Conservation (phyloP, 768 basidiomycete genomes). For the Candolleomyces aberdarensis region DNA sequence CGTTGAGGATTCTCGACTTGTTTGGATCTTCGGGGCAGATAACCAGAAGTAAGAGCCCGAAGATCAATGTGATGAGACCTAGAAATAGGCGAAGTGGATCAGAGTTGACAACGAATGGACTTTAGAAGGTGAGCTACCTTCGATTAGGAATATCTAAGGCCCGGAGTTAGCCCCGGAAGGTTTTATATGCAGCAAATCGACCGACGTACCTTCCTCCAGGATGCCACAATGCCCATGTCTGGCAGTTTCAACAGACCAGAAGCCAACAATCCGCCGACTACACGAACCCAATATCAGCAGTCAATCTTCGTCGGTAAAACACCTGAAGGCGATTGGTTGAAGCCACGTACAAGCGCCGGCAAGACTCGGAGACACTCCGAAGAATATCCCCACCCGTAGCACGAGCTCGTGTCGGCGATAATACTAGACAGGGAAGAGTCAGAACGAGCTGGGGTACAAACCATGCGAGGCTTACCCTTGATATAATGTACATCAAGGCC, state of each 20-base stretch:
- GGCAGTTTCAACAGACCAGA: conserved; percentile 31
- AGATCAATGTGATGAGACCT: conserved; percentile 24
- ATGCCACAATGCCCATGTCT: conserved; percentile 28
- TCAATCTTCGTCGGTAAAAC: not conserved
- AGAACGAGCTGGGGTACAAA: not conserved
- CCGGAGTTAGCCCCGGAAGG: not conserved
- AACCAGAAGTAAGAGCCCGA: conserved; percentile 20
- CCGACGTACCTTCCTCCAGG: conserved; percentile 32
- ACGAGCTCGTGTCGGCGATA: conserved; percentile 33
- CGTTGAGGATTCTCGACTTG: conserved; percentile 21
- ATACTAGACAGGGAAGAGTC: conserved; percentile 17
- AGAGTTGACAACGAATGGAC: not conserved
- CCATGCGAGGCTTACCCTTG: conserved; percentile 22
- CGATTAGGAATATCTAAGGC: conserved; percentile 28
- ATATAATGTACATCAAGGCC: conserved; percentile 35
- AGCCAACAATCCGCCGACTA: conserved; percentile 34
- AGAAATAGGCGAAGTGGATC: too few species aligned
- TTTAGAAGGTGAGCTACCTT: conserved; percentile 15
- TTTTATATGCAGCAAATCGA: too few species aligned
- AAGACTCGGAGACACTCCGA: conserved; percentile 29
- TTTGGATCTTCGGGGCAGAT: conserved; percentile 23
- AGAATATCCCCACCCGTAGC: conserved; percentile 32
- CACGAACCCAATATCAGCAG: not conserved
- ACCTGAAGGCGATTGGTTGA: not conserved
- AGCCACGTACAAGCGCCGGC: conserved; percentile 31